Conservation (phyloP, 768 basidiomycete species). For the Amanita pallidorosea region DNA sequence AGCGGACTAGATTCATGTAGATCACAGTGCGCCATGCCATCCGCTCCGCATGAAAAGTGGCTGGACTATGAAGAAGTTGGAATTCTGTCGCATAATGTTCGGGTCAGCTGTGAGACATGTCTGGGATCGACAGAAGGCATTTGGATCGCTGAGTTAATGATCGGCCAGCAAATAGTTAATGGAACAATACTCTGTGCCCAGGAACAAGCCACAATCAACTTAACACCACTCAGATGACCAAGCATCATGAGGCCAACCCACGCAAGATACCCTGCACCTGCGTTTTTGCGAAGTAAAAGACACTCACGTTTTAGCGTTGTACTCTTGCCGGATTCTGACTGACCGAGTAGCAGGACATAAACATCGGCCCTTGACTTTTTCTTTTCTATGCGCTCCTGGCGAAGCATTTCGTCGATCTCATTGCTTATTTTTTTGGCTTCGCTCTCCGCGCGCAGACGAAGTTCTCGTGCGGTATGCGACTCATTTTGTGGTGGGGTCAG, state of each 20-base stretch:
- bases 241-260: too few relatives aligned
- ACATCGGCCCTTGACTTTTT: conserved; percentile 54
- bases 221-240: not conserved
- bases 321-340: conserved; percentile 86
- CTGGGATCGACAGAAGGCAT: not conserved
- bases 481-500: conserved; percentile 67
- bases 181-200: not conserved
- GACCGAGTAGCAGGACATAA: conserved; percentile 72
- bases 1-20: conserved; percentile 80
- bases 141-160: not conserved
- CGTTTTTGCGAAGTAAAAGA: not conserved
- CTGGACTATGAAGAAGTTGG: conserved; percentile 69
- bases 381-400: conserved; percentile 48
- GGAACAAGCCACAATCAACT: not conserved
- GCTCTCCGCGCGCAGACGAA: conserved; percentile 51
- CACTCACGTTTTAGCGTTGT: conserved; percentile 82
- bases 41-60: conserved; percentile 68
- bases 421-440: conserved; percentile 70
- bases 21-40: conserved; percentile 84
- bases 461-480: conserved; percentile 54
- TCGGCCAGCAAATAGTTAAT: not conserved
- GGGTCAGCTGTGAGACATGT: not conserved
- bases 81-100: conserved; percentile 43
- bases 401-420: conserved; percentile 70
- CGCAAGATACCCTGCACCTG: not conserved